Evolutionary conservation across 164 flowering plant genomes (phyloP), one percentile per base, ranked within the genome.

Genomic region (Santalum album): DNA sequence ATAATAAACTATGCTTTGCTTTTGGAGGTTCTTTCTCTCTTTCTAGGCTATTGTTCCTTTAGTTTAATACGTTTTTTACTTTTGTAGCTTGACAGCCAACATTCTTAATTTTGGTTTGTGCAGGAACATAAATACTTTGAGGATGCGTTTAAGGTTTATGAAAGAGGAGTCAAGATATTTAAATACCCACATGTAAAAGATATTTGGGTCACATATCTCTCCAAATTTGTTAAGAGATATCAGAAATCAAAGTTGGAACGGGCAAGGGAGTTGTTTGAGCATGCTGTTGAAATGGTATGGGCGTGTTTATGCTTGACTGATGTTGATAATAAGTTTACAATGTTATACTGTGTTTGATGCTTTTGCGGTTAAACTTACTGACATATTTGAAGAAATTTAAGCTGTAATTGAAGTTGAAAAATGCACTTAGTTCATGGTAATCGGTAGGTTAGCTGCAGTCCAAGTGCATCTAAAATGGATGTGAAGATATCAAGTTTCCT

Each of bases 151-250:
- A 87, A 76, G 69, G 97, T 87, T 2, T 92, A 92, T 69, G 96
- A 92, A 76, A 83, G 94, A 70, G 99, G 99, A 24, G 87, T 87
- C 20, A 87, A 89, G 70, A 92, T 92, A 46, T 92, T 92, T 51
- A 92, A 89, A 56, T 92, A 92, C 58, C 99, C 99, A 15, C 99
- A 92, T 61, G 99, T 83, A 27, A 92, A 92, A 73, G 96, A 89
- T 64, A 83, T 92, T 50, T 89, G 97, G 96, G 82, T 89, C 35
- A 85, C 97, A 21, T 92, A 92, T 69, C 79, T 92, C 6, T 68
- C 99, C 19, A 92, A 92, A 66, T 89, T 92, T 73, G 96, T 92
- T 6, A 83, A 85, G 62, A 80, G 99, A 77, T 89, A 85, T 66
- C 90, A 87, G 40, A 89, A 76, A 61, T 62, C 78, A 23, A 89